Base-by-base conservation (phyloP, 179 eudicot genomes). In the Silene coronaria region DNA sequence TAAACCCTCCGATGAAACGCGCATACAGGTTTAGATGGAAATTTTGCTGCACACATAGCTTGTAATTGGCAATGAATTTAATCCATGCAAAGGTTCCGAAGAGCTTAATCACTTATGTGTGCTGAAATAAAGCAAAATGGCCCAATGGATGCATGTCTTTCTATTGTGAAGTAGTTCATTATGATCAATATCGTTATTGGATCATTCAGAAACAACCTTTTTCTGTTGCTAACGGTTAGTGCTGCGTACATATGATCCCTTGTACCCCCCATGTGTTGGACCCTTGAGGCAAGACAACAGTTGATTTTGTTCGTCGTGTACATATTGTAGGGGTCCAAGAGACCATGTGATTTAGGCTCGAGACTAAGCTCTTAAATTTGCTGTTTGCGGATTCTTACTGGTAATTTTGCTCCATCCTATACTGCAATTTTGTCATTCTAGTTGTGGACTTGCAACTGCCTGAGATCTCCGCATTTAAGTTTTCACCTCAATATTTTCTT, bases 1-100 rank as follows among this genome's bases (percentile, higher is more conserved):
- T 48, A 28, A 24, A 48, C 23, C 48, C 70, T 28, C 24, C 24
- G 45, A 65, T 62, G 70, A 65, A 65, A 65, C 69, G 23, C 32
- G 21, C 45, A n/a, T 65, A 27, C 36, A 14, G 67, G 67, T 63
- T 63, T 63, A 24, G 34, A 23, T 10, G 34, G 28, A 17, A 14
- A 62, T 11, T 38, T 45, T 45, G 51, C 51, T 45, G 59, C 21
- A 55, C 21, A 55, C 21, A 6, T n/a, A 17, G 21, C 59, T 16
- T 55, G 59, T 14, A 55, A 55, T 55, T n/a, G 21, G 8, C 59
- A 16, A 55, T 55, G 21, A 55, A 3, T 55, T n/a, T 55, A 55
- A 17, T 55, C 21, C 59, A 55, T 55, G 59, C 59, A 16, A 53
- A 53, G 59, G 59, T 53, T 53, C 21, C 22, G 59, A 16, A n/a